Evolutionary conservation across 345 rosid species (phyloP), one percentile per base, ranked within the genome.

Genomic region (Odontarrhena argentea): DNA sequence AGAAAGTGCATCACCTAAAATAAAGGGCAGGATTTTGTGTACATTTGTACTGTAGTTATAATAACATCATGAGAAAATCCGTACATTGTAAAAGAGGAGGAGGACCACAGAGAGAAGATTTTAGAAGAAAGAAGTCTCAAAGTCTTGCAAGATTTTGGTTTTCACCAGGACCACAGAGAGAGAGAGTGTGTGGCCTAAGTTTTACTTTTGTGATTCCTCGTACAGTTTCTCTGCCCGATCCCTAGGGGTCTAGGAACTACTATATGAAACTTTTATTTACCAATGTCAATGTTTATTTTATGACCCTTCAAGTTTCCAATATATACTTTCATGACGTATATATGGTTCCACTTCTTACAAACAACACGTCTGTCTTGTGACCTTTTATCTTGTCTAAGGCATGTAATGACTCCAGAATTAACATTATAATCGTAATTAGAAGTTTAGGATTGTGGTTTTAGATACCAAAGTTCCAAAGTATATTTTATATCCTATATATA

Each of bases 101-200:
- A 71, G 75, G 75, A 71, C 75, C 69, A 71, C 69, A 63, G 5
- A 45, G 32, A 13, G 32, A 71, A 46, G 49, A 47, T 30, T 47
- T 55, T 44, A 38, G 49, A 63, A 10, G 50, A 55, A 63, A 30
- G 36, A 71, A 63, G 57, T 38, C 64, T 45, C 34, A 53, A 41
- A 55, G 36, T 28, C 51, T 63, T 62, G 10, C 63, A 54, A 54
- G 55, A 62, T 62, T 53, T 38, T 63, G 63, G 69, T 71, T 28
- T 38, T 63, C 22, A 38, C 55, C 22, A 63, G 64, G 75, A 71
- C 75, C 75, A 71, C 69, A 71, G 32, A 28, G 32, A 28, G 32
- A 28, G 32, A 28, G 32, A 4, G 69, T 55, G 68, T 43, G 61
- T 52, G 40, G 46, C 44, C 32, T 28, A 41, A 43, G 40, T 37